phyloP scores from a whole-genome alignment of 306 rosid genomes.

The Abrus precatorius region DNA sequence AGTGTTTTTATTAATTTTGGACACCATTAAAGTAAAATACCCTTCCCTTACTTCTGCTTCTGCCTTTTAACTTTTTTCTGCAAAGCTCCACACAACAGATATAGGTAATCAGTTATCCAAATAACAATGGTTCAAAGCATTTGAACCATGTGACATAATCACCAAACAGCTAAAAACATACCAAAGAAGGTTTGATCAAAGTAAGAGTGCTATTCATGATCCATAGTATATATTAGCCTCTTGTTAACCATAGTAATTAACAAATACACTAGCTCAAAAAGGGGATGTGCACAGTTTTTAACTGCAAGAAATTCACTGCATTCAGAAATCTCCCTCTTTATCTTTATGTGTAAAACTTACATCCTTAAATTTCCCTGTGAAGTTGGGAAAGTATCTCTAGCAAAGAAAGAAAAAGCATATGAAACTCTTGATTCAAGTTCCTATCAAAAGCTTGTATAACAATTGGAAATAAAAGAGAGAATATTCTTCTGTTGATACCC shows the following conservation, averaged over 20 bases:
- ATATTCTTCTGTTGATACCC: not conserved
- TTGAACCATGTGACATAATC: constrained; percentile 30
- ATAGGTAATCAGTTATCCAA: not conserved
- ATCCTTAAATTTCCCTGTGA: not conserved
- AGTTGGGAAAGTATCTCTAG: constrained; percentile 5
- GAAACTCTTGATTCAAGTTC: constrained; percentile 18
- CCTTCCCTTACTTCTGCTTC: constrained; percentile 10
- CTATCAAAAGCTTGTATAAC: not conserved
- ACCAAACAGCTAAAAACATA: constrained; percentile 2
- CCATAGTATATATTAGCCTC: constrained; percentile 3
- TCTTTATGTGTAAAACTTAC: not conserved
- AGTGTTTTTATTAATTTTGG: not conserved
- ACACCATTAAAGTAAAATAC: not conserved
- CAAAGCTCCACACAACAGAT: constrained; percentile 25
- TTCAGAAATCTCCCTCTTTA: constrained; percentile 22
- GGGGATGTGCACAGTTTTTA: not conserved
- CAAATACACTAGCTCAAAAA: constrained; percentile 1
- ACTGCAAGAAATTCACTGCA: constrained; percentile 3
- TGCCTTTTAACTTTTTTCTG: constrained; percentile 13
- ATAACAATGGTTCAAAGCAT: constrained; percentile 32
- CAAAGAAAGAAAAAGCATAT: not conserved
- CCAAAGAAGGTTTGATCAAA: constrained; percentile 9
- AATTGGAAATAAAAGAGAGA: constrained; percentile 2
- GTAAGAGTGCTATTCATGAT: not conserved
- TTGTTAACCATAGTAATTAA: not conserved